Evolutionary conservation across 192 early-diverging fungal genomes (phyloP), one percentile per base, ranked within the genome.

Genomic region (Phycomyces blakesleeanus): DNA sequence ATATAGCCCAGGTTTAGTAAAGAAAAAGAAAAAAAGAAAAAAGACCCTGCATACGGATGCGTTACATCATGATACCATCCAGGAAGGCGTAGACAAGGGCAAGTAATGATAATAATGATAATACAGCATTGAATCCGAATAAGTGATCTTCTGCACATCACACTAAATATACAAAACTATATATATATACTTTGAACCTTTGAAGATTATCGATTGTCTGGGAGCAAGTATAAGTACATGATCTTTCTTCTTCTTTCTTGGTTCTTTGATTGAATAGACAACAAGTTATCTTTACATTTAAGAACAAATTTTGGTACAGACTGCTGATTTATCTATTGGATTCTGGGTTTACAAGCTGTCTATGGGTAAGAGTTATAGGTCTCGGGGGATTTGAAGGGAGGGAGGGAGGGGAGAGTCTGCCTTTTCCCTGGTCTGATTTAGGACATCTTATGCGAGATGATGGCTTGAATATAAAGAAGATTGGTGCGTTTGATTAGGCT

Each of bases 61-160:
- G 44, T 47, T 47, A 47, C 44, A 47, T 47, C 44, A 47, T 47
- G 44, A 47, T 47, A 47, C 44, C 44, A 47, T 47, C 44, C 44
- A 47, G 44, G 18, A 47, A 47, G 11, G 44, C 44, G 12, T 18
- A 47, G 44, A 3, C 44, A 14, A 47, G 11, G n/a, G n/a, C n/a
- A n/a, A n/a, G n/a, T n/a, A n/a, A n/a, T n/a, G n/a, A n/a, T n/a
- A n/a, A n/a, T n/a, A n/a, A n/a, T n/a, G n/a, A n/a, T n/a, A n/a
- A n/a, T n/a, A n/a, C n/a, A 47, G 11, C 18, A 47, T n/a, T 6
- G 44, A 47, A 47, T n/a, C 44, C 44, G 11, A 18, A 18, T 18
- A 47, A 47, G 44, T 18, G 44, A 11, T 3, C 11, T 2, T 47
- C 44, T 47, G 44, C 44, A 47, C 44, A 47, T 34, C 29, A 34